Evolutionary conservation across 148 eudicot species (phyloP).

Genomic region (Vaccinium darrowii): DNA sequence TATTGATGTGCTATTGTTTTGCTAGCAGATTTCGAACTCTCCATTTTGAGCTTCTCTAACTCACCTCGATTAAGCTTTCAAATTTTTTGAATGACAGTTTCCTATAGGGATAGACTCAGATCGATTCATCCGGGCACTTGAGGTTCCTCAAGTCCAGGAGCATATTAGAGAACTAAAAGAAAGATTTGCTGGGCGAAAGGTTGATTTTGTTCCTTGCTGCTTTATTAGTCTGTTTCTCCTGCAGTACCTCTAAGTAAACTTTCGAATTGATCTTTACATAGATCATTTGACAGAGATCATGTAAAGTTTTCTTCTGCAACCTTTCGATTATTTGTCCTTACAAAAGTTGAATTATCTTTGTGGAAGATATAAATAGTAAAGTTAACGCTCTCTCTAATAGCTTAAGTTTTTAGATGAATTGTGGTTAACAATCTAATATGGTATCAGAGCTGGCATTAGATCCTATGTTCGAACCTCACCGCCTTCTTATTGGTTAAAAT

Average conservation of each 20-base stretch:
- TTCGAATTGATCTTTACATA: background rate
- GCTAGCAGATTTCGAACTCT: background rate
- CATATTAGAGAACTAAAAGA: conserved; percentile 70
- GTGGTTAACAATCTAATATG: too few species aligned
- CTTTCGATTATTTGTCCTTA: background rate
- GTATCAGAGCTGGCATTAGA: too few species aligned
- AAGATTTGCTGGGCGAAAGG: conserved; percentile 90
- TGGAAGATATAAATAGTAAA: too few species aligned
- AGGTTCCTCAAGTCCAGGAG: conserved; percentile 61
- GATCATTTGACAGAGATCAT: background rate
- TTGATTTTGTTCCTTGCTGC: conserved; percentile 25
- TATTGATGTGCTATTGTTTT: background rate
- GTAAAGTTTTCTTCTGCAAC: background rate
- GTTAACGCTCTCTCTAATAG: too few species aligned
- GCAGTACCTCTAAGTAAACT: background rate
- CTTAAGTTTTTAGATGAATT: too few species aligned
- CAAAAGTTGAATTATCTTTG: too few species aligned
- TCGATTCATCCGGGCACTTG: conserved; percentile 77
- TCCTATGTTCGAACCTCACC: too few species aligned
- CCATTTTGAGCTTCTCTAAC: conserved; percentile 13
- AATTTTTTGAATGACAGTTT: conserved; percentile 47
- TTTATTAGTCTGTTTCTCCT: background rate
- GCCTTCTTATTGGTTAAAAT: too few species aligned
- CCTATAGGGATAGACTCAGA: conserved; percentile 93
- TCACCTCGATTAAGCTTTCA: conserved; percentile 8